Evolutionary conservation across 1,139 yeast genomes (phyloP).

Genomic region (Kodamaea fungicola): DNA sequence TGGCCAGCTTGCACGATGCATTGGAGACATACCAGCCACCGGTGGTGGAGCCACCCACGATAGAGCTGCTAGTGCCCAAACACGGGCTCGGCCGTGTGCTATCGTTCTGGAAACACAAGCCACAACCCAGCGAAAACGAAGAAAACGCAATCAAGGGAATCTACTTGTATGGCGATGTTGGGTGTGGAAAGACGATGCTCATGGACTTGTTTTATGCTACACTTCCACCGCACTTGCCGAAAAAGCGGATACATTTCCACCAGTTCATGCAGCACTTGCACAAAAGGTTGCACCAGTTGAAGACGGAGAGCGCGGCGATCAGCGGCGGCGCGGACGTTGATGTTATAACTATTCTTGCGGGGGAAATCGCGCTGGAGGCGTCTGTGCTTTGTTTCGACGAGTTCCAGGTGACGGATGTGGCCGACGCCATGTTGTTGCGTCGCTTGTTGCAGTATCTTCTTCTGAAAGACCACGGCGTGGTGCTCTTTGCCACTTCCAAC

Average conservation of each 20-base stretch:
- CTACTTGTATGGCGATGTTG: constrained; percentile 94
- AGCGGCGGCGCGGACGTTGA: constrained; percentile 51
- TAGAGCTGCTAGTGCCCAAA: constrained; percentile 24
- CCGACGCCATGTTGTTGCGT: constrained; percentile 94
- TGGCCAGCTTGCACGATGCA: constrained; percentile 50
- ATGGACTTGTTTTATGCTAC: constrained; percentile 93
- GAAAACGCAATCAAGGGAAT: constrained; percentile 63
- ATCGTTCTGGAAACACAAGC: constrained; percentile 6
- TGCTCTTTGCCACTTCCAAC: constrained; percentile 89
- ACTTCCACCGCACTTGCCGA: constrained; percentile 71
- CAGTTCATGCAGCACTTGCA: constrained; percentile 95
- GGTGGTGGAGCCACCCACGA: constrained; percentile 44
- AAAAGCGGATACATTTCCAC: constrained; percentile 85
- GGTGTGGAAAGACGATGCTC: constrained; percentile 97
- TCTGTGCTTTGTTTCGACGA: constrained; percentile 92
- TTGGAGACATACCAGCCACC: constrained; percentile 56
- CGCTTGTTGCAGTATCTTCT: constrained; percentile 63
- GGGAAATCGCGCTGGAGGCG: constrained; percentile 72
- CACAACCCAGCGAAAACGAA: constrained; percentile 9
- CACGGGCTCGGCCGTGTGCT: constrained; percentile 5
- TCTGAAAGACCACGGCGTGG: constrained; percentile 71
- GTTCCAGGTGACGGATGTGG: constrained; percentile 94
- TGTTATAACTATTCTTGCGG: constrained; percentile 79
- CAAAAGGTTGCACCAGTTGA: constrained; percentile 77
- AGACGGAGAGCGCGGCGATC: constrained; percentile 25